These are phyloP conservation scores for Fusarium sp. DNA, from an alignment of 2,329 filamentous ascomycete species.

Conservation along the genomic window DNA sequence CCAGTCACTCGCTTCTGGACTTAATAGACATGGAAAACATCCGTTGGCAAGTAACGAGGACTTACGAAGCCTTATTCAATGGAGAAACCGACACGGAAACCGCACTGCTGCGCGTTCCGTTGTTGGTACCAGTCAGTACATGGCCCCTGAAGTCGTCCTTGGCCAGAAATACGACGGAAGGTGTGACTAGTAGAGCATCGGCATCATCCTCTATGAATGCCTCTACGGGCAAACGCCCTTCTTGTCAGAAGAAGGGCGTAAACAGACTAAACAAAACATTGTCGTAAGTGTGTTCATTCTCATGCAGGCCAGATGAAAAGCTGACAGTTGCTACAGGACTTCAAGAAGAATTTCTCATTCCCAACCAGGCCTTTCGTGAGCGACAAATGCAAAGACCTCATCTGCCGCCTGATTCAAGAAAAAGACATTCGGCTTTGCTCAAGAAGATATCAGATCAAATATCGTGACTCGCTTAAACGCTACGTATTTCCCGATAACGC, in stretches of 20 bases:
- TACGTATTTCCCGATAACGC: slow-evolving; percentile 88
- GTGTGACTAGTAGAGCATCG: slow-evolving; percentile 98
- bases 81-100: slow-evolving; percentile 75
- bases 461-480: slow-evolving; percentile 56
- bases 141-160: slow-evolving; percentile 92
- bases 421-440: slow-evolving; percentile 82
- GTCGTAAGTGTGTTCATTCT: slow-evolving; percentile 62
- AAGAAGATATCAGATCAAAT: slow-evolving; percentile 76
- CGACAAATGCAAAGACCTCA: slow-evolving; percentile 79
- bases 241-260: slow-evolving; percentile 78
- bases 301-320: neutral
- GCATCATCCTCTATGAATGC: slow-evolving; percentile 94
- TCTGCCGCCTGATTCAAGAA: slow-evolving; percentile 77
- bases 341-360: slow-evolving; percentile 76
- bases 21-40: slow-evolving; percentile 50
- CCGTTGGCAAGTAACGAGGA: slow-evolving; percentile 42
- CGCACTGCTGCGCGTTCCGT: slow-evolving; percentile 83
- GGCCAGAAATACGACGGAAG: slow-evolving; percentile 88
- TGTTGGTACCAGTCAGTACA: slow-evolving; percentile 96
- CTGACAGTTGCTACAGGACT: slow-evolving; percentile 64
- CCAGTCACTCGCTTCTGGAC: slow-evolving; percentile 45
- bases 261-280: slow-evolving; percentile 88
- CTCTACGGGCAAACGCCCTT: slow-evolving; percentile 94
- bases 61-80: slow-evolving; percentile 66
- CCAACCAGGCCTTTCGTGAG: slow-evolving; percentile 75